Evolutionary conservation across 108 stramenopile species (phyloP).

Genomic region (Nitzschia palea): DNA sequence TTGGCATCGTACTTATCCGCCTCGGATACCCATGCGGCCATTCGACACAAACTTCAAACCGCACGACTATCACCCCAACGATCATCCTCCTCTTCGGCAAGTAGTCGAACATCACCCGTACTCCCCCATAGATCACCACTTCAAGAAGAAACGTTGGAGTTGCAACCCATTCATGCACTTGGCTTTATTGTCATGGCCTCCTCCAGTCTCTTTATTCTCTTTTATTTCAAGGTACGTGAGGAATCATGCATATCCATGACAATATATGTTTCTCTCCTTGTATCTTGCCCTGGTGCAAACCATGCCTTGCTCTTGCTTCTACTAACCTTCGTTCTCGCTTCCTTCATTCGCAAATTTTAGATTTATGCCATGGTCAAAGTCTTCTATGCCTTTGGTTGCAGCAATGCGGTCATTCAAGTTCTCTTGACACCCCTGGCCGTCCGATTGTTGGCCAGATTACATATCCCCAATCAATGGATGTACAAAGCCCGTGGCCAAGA

Average conservation of each 20-base stretch:
- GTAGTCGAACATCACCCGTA: neutral
- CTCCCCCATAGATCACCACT: slow-evolving; percentile 17
- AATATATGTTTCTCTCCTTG: neutral
- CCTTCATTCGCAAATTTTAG: too few relatives aligned
- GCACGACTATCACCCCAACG: slow-evolving; percentile 4
- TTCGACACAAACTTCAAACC: slow-evolving; percentile 4
- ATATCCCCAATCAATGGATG: neutral
- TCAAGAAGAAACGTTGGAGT: slow-evolving; percentile 65
- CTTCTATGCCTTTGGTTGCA: slow-evolving; percentile 76
- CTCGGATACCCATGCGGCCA: slow-evolving; percentile 48
- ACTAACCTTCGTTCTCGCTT: neutral
- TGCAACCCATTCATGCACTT: slow-evolving; percentile 77
- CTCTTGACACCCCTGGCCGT: slow-evolving; percentile 51
- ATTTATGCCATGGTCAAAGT: slow-evolving; percentile 78
- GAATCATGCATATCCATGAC: neutral
- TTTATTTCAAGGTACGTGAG: slow-evolving; percentile 72
- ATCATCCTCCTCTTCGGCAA: neutral
- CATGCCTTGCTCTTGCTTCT: neutral
- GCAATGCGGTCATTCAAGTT: slow-evolving; percentile 51
- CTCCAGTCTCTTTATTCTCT: slow-evolving; percentile 76
- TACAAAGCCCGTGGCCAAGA: slow-evolving; percentile 15
- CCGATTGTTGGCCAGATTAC: neutral
- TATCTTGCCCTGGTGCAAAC: neutral
- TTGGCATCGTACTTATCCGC: slow-evolving; percentile 61
- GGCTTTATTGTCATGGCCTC: slow-evolving; percentile 81